Evolutionary conservation across 1,139 yeast genomes (phyloP), one percentile per base, ranked within the genome.

Genomic region (Wickerhamomyces sp.): DNA sequence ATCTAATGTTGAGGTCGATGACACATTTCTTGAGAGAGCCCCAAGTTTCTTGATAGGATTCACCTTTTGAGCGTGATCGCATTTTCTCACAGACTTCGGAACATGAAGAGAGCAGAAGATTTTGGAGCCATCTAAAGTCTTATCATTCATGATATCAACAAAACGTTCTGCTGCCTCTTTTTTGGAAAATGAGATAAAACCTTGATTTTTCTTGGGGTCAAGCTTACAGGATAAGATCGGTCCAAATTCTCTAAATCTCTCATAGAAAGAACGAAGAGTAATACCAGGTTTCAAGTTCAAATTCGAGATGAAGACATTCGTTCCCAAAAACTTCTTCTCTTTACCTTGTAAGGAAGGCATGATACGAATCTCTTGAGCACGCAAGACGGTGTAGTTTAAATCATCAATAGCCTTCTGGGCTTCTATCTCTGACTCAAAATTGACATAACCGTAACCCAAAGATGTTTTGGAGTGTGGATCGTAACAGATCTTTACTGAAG

Each of bases 381-480:
- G 44, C 4, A 73, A 49, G 1, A 47, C 47, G 4, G 66, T 61
- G 44, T 70, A 73, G 43, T 70, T 72, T 26, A 68, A 54, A 11
- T 61, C 61, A 19, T 68, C 70, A 22, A 66, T 56, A 3, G 76
- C 77, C 5, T 23, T 20, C 11, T 54, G 51, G 2, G 73, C 75
- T 27, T 63, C 67, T 7, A 46, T 44, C 17, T 51, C 51, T 23
- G 56, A 52, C 2, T 45, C 47, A 44, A 69, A 71, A 44, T 73
- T 73, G 26, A 72, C 64, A 48, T 72, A 74, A 0, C 76, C 80
- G 47, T 73, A 71, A 7, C 75, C 71, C 31, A 73, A 54, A 0
- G 78, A 64, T 21, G 44, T 49, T 20, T 62, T 63, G 2, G 69
- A 58, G 2, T 45, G 41, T 5, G 62, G 57, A 38, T 64, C 63